Base-by-base conservation (phyloP, 495 filamentous ascomycete genomes). In the Ramalina peruviana region DNA sequence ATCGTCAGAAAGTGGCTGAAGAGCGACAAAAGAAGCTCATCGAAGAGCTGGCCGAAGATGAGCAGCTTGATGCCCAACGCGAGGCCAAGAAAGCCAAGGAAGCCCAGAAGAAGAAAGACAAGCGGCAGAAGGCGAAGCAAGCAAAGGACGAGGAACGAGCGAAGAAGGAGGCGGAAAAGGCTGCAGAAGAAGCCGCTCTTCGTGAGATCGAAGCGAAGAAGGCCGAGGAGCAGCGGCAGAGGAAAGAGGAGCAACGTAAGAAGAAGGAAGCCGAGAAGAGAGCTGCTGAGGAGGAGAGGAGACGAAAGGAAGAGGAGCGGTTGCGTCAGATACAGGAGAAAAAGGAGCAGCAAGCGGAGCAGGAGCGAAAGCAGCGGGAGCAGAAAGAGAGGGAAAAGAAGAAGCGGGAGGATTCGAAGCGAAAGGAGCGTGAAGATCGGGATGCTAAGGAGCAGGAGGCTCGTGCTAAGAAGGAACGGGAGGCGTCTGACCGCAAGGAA, bases 71-170 rank as follows among this genome's bases (percentile, higher is more conserved):
- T 43, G 76, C 78, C 38, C 79, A 92, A 61, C 82, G 82, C 47
- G 86, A 93, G 57, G 86, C 86, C 9, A 96, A 96, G 68, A 94
- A 89, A 64, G 86, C 86, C 23, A 86, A 88, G 57, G 89, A 95
- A 54, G 88, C 89, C 0, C 81, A 92, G 58, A 90, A 90, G 69
- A 83, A 84, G 58, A 97, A 93, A 64, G 88, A 95, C 51, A 94
- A 85, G 66, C 84, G 86, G 48, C 78, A 80, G 13, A 74, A 82
- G 57, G 86, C 93, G 67, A 93, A 87, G 61, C 78, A 85, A 63
- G 81, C 78, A 15, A 86, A 85, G 56, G 88, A 92, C 27, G 92
- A 95, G 59, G 88, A 97, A 63, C 86, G 85, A 60, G 83, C 86
- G 19, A 80, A 75, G 46, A 80, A 76, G 46, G 93, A 96, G 36